phyloP scores from a whole-genome alignment of 208 protist genomes.

The Trypanosoma mega region DNA sequence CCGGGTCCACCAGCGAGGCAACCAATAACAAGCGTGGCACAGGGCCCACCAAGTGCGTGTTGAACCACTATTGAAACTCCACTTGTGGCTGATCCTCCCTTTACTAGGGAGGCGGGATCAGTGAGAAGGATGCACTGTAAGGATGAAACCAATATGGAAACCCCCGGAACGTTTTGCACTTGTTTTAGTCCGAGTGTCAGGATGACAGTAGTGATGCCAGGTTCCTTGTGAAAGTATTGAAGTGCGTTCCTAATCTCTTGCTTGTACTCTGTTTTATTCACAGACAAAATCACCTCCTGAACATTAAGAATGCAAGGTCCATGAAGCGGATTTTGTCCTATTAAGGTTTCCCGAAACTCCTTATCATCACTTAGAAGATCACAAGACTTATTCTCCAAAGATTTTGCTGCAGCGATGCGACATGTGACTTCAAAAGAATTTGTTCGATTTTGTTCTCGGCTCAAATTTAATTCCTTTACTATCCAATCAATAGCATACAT shows the following conservation, averaged over 20 bases:
- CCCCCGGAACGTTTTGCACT: not conserved
- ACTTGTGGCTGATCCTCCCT: constrained; percentile 2
- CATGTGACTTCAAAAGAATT: constrained; percentile 8
- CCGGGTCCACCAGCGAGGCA: not conserved
- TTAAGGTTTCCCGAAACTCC: constrained; percentile 9
- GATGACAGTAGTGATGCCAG: not conserved
- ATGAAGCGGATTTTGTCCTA: constrained; percentile 5
- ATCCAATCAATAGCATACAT: not conserved
- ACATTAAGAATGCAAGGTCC: constrained; percentile 1
- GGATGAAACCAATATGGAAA: constrained; percentile 9
- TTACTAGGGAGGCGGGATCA: constrained; percentile 7
- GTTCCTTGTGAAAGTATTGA: not conserved
- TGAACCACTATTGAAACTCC: not conserved
- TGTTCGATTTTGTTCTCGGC: not conserved
- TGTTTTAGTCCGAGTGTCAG: constrained; percentile 7
- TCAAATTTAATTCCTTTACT: not conserved
- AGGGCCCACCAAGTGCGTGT: constrained; percentile 3
- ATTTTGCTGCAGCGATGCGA: constrained; percentile 6
- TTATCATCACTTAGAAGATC: not conserved
- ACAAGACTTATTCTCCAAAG: constrained; percentile 11
- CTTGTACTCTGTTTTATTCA: not conserved
- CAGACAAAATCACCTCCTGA: not conserved
- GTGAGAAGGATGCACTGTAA: constrained; percentile 4
- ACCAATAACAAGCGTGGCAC: constrained; percentile 10
- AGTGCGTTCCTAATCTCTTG: not conserved